Percentiles rank a stretch among this genome's conserved stretches.
Evolutionary conservation across 495 filamentous ascomycete species (phyloP).

Genomic region (Penicillium paradoxum): DNA sequence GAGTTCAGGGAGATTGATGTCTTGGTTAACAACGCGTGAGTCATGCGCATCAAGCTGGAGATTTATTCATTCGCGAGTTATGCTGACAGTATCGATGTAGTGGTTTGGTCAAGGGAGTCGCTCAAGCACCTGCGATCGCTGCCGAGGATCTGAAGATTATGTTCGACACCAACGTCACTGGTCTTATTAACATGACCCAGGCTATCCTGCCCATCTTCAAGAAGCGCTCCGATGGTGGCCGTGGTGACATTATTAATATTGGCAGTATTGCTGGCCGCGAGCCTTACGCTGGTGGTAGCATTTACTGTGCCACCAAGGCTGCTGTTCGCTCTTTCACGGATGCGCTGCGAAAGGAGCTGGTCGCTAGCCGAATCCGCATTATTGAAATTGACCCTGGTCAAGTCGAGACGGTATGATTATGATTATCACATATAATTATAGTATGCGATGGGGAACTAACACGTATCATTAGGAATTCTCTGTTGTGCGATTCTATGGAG

Average conservation of each 20-base stretch:
- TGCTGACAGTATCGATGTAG: slow-evolving; percentile 35
- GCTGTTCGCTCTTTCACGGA: slow-evolving; percentile 89
- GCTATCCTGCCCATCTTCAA: slow-evolving; percentile 82
- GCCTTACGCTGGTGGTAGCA: slow-evolving; percentile 81
- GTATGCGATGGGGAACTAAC: background rate
- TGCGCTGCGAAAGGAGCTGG: slow-evolving; percentile 79
- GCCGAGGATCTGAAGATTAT: slow-evolving; percentile 81
- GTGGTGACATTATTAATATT: slow-evolving; percentile 95
- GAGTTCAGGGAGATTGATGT: slow-evolving; percentile 87
- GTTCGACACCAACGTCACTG: slow-evolving; percentile 90
- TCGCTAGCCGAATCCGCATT: slow-evolving; percentile 78
- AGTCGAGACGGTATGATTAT: slow-evolving; percentile 71
- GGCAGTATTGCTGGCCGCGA: slow-evolving; percentile 93
- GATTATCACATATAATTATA: too few species aligned
- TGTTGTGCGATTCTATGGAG: slow-evolving; percentile 85
- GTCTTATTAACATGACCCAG: slow-evolving; percentile 96
- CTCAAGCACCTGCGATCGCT: slow-evolving; percentile 76
- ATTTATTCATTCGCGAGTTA: background rate
- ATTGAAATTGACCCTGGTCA: slow-evolving; percentile 95
- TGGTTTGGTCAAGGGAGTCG: slow-evolving; percentile 82
- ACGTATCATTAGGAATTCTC: slow-evolving; percentile 68
- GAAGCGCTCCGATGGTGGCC: slow-evolving; percentile 68
- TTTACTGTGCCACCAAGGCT: slow-evolving; percentile 97
- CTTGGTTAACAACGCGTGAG: slow-evolving; percentile 95
- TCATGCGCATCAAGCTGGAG: slow-evolving; percentile 6